A percentile compares a stretch with the other conserved stretches of the same genome.
Evolutionary conservation across 179 eudicot species (phyloP).

Genomic region (Spinacia oleracea): DNA sequence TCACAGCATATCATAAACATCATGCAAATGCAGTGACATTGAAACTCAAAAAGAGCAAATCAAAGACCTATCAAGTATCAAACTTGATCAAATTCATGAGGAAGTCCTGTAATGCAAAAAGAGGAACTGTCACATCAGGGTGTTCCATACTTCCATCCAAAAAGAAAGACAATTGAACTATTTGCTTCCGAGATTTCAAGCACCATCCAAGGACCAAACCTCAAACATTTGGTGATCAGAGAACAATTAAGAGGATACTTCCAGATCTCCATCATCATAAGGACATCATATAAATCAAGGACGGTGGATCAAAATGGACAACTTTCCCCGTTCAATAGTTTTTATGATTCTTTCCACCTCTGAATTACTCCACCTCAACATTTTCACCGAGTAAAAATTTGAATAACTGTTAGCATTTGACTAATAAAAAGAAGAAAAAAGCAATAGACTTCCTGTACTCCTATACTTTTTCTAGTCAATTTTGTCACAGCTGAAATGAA

Average conservation of each 20-base stretch:
- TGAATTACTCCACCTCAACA: no score
- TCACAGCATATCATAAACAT: not conserved
- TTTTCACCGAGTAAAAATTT: no score
- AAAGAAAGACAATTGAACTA: not conserved
- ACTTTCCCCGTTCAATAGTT: no score
- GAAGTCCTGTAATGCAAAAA: not conserved
- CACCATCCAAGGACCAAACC: not conserved
- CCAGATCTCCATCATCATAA: not conserved
- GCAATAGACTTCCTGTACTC: no score
- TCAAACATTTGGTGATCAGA: not conserved
- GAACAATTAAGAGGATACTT: not conserved
- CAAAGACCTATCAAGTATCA: not conserved
- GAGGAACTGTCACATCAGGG: not conserved
- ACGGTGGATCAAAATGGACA: no score
- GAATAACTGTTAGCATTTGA: no score
- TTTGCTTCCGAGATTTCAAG: not conserved
- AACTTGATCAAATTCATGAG: not conserved
- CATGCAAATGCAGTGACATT: not conserved
- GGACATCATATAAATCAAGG: no score
- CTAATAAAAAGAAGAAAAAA: no score
- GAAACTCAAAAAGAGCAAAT: no score
- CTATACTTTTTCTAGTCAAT: no score
- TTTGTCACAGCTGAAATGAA: no score
- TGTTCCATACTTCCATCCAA: not conserved
- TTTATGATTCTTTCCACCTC: no score